A percentile compares a stretch with the other conserved stretches of the same genome.
Conservation (phyloP, 176 grass and related monocot species). For the Panicum miliaceum region DNA sequence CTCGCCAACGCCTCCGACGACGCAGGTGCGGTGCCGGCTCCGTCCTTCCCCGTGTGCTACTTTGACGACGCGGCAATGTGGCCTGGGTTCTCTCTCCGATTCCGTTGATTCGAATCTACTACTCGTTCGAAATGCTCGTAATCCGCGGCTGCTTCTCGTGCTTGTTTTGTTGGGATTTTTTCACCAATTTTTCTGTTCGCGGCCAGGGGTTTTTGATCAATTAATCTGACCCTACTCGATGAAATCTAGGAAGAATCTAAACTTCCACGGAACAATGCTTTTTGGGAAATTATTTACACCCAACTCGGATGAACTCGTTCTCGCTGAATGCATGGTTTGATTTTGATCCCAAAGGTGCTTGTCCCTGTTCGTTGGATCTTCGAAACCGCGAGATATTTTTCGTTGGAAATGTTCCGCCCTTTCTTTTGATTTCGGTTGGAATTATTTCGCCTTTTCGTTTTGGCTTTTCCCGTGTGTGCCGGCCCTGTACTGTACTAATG, state of each 20-base stretch:
- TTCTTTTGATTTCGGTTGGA: not conserved
- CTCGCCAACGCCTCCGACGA: conserved; percentile 4
- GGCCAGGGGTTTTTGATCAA: not conserved
- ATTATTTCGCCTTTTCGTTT: not conserved
- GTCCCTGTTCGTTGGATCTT: not conserved
- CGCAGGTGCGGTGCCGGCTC: conserved; percentile 12
- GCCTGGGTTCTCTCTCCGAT: not conserved
- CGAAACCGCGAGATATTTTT: not conserved
- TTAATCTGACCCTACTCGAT: not conserved
- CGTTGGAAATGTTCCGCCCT: not conserved
- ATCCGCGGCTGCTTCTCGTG: not conserved
- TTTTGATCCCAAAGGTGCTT: not conserved
- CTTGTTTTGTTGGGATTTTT: not conserved
- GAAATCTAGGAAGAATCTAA: not conserved
- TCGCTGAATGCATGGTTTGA: not conserved
- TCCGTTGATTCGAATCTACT: not conserved
- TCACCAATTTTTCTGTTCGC: not conserved
- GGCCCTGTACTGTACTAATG: not conserved
- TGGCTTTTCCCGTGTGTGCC: not conserved
- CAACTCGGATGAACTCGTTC: not conserved
- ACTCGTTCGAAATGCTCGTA: not conserved
- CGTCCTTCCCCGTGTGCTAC: not conserved
- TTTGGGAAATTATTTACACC: not conserved
- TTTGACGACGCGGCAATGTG: not conserved
- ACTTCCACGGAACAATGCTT: not conserved